Conservation (phyloP, 1,139 yeast genomes). For the Yamadazyma songkhlaensis region DNA sequence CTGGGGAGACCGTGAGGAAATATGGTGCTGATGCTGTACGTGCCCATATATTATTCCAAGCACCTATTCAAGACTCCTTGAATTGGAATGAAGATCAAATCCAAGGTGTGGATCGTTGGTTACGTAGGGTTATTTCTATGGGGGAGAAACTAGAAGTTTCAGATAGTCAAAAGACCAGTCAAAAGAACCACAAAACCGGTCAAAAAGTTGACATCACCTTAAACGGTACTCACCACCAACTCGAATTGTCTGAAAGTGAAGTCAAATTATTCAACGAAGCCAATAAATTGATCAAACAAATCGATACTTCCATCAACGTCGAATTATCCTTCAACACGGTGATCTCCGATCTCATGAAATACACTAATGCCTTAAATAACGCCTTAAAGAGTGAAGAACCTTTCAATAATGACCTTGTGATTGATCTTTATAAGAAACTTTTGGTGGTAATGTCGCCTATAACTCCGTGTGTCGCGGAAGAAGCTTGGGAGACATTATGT, state of each 20-base stretch:
- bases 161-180: slow-evolving; percentile 11
- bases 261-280: slow-evolving; percentile 55
- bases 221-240: slow-evolving; percentile 17
- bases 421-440: slow-evolving; percentile 50
- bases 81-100: slow-evolving; percentile 91
- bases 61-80: slow-evolving; percentile 78
- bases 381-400: slow-evolving; percentile 29
- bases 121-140: slow-evolving; percentile 56
- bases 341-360: slow-evolving; percentile 85
- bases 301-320: slow-evolving; percentile 58
- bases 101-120: slow-evolving; percentile 85
- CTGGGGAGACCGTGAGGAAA: slow-evolving; percentile 65
- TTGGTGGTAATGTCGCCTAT: slow-evolving; percentile 66
- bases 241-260: slow-evolving; percentile 43
- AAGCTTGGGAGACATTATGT: slow-evolving; percentile 63
- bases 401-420: slow-evolving; percentile 25
- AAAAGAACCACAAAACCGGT: no score
- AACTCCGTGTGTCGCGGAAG: slow-evolving; percentile 80
- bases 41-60: slow-evolving; percentile 91
- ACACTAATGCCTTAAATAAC: slow-evolving; percentile 54
- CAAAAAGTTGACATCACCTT: slow-evolving; percentile 17
- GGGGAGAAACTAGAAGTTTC: no score
- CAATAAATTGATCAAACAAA: slow-evolving; percentile 46
- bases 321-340: slow-evolving; percentile 76
- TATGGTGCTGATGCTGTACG: slow-evolving; percentile 95